phyloP scores from a whole-genome alignment of 257 asterid genomes.

The Lycium barbarum region DNA sequence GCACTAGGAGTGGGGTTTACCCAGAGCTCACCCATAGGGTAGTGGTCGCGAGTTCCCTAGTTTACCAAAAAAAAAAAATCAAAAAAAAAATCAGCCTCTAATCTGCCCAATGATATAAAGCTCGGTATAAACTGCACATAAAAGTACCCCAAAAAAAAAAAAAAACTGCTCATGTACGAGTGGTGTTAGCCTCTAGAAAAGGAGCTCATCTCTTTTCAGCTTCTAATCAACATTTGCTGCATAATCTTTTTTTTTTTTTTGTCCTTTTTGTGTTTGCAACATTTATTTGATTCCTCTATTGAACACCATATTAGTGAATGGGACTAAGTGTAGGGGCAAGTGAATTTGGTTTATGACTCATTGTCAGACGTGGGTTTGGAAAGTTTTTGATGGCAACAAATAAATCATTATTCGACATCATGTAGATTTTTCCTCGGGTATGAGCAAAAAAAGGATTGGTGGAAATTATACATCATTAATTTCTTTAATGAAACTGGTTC shows the following conservation, averaged over 20 bases:
- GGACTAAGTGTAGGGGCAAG: not conserved
- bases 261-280: not conserved
- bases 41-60: too few relatives aligned
- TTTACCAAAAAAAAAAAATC: too few relatives aligned
- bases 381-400: not conserved
- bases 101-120: not conserved
- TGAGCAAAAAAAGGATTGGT: slow-evolving; percentile 1
- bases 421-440: not conserved
- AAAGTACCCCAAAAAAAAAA: not conserved
- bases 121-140: not conserved
- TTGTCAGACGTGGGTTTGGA: not conserved
- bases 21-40: too few relatives aligned
- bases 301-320: not conserved
- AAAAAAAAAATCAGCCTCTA: too few relatives aligned
- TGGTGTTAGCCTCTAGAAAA: not conserved
- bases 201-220: not conserved
- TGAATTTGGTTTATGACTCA: not conserved
- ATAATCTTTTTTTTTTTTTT: not conserved
- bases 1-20: too few relatives aligned
- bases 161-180: not conserved
- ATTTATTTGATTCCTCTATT: slow-evolving; percentile 1
- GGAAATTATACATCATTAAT: not conserved
- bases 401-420: not conserved
- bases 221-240: not conserved
- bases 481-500: not conserved